Evolutionary conservation across 2,329 filamentous ascomycete species (phyloP).

Genomic region (Aspergillus nomiae): DNA sequence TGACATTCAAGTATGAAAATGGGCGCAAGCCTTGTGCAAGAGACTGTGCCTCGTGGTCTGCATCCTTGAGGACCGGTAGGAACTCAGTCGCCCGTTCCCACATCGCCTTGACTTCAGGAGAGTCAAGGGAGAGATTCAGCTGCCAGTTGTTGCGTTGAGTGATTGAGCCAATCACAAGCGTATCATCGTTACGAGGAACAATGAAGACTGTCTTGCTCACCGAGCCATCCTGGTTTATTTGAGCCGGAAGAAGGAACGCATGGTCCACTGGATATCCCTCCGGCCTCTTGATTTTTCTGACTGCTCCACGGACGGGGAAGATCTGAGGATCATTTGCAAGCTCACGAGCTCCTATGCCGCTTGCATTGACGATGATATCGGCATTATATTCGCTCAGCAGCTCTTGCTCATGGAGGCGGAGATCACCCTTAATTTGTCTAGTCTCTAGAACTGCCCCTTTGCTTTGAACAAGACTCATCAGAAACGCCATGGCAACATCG

Average conservation of each 20-base stretch:
- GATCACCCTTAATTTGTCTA: not conserved
- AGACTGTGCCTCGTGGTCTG: not conserved
- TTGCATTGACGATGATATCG: conserved; percentile 3
- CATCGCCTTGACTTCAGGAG: not conserved
- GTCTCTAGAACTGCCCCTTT: not conserved
- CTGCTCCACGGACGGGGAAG: not conserved
- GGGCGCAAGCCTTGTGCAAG: not conserved
- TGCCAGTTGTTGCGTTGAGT: conserved; percentile 1
- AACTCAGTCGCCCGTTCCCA: conserved; percentile 3
- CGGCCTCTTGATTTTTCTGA: not conserved
- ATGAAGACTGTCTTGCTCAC: not conserved
- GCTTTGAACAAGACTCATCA: not conserved
- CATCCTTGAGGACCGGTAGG: not conserved
- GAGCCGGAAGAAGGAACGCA: conserved; percentile 1
- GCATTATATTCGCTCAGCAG: not conserved
- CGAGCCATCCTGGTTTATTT: not conserved
- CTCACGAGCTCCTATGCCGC: not conserved
- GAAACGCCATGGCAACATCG: not conserved
- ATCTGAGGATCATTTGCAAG: not conserved
- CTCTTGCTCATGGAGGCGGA: not conserved
- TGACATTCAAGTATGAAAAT: not conserved
- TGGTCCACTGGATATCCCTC: not conserved
- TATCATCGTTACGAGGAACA: not conserved
- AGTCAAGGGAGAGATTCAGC: not conserved
- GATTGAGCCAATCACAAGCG: not conserved